Conservation (phyloP, 768 basidiomycete species). For the Termitomyces sp. region DNA sequence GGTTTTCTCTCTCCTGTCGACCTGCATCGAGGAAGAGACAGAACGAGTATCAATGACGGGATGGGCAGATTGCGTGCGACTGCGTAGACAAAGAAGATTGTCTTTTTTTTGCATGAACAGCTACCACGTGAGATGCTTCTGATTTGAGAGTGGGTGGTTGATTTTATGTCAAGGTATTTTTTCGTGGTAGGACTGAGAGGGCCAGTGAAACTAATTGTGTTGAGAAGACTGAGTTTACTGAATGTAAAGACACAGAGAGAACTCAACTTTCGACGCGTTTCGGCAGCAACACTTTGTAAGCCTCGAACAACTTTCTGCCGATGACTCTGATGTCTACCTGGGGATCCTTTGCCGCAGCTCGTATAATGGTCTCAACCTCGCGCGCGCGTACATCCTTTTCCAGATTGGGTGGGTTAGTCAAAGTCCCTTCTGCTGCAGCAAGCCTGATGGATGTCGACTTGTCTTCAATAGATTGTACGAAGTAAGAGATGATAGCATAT, state of each 20-base stretch:
- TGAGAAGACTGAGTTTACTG: conserved; percentile 1
- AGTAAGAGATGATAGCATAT: conserved; percentile 56
- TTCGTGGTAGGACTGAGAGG: conserved; percentile 75
- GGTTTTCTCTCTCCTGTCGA: conserved; percentile 6
- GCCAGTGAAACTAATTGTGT: conserved; percentile 53
- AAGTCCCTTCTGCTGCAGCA: conserved; percentile 59
- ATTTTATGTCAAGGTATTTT: conserved; percentile 65
- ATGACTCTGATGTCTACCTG: conserved; percentile 72
- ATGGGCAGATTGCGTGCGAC: conserved; percentile 5
- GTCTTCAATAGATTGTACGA: conserved; percentile 59
- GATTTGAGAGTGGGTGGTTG: conserved; percentile 9
- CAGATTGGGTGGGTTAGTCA: conserved; percentile 74
- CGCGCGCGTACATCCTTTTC: conserved; percentile 63
- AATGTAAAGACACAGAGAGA: not conserved
- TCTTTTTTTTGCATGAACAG: conserved; percentile 10
- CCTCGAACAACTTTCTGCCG: conserved; percentile 69
- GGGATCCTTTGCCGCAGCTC: conserved; percentile 63
- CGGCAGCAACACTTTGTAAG: conserved; percentile 71
- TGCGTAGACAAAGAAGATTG: conserved; percentile 18
- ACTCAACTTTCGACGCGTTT: conserved; percentile 59
- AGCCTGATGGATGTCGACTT: conserved; percentile 65
- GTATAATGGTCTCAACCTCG: conserved; percentile 71
- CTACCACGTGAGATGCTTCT: conserved; percentile 14
- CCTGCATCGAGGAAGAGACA: conserved; percentile 24
- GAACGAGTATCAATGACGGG: conserved; percentile 20